Evolutionary conservation across 1,139 yeast genomes (phyloP).

Genomic region (Geotrichum histeridarum): DNA sequence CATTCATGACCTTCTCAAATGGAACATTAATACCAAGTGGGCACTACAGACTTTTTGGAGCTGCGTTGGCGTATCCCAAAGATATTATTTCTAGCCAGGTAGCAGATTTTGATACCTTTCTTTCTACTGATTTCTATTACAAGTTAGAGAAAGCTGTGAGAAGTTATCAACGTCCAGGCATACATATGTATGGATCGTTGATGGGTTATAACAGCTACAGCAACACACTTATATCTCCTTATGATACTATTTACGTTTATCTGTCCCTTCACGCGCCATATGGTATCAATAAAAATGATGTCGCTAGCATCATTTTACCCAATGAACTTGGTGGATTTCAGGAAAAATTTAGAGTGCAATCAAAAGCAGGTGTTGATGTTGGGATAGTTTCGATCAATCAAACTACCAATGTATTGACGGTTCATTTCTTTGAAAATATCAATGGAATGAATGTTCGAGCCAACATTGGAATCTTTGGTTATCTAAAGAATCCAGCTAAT

Average conservation of each 20-base stretch:
- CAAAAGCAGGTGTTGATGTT: constrained; percentile 7
- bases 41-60: constrained; percentile 12
- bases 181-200: background rate
- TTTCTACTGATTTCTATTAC: constrained; percentile 7
- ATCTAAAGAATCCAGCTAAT: constrained; percentile 6
- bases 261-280: constrained; percentile 4
- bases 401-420: constrained; percentile 6
- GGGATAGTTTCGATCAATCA: constrained; percentile 7
- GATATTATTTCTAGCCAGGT: constrained; percentile 10
- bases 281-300: constrained; percentile 14
- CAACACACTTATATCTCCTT: constrained; percentile 2
- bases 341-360: constrained; percentile 8
- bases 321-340: constrained; percentile 10
- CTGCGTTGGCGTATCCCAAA: constrained; percentile 13
- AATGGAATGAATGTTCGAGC: background rate
- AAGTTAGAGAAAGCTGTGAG: background rate
- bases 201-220: constrained; percentile 11
- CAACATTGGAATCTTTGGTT: constrained; percentile 1
- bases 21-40: constrained; percentile 12
- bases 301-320: constrained; percentile 5
- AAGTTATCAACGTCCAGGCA: background rate
- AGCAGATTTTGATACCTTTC: constrained; percentile 5
- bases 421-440: constrained; percentile 1
- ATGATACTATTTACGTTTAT: constrained; percentile 11
- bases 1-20: constrained; percentile 12